Conservation (phyloP, 352 stramenopile genomes). For the Phytophthora pseudosyringae region DNA sequence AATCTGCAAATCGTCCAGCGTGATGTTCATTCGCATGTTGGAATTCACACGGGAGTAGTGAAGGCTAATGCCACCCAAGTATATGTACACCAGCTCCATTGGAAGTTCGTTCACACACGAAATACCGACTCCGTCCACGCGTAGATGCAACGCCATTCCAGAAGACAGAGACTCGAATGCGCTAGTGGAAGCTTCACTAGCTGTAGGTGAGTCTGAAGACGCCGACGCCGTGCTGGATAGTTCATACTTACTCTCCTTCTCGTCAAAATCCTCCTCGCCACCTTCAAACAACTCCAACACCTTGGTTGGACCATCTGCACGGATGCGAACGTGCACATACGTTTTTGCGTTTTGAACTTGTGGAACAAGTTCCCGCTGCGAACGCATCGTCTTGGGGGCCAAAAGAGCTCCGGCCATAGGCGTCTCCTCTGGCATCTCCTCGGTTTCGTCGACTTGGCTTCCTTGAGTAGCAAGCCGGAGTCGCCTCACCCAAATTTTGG, state of each 20-base stretch:
- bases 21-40: conserved; percentile 89
- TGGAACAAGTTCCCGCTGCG: conserved; percentile 43
- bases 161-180: conserved; percentile 71
- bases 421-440: conserved; percentile 41
- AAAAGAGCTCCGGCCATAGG: conserved; percentile 29
- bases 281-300: conserved; percentile 92
- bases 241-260: conserved; percentile 82
- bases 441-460: conserved; percentile 12
- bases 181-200: conserved; percentile 81
- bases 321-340: conserved; percentile 85
- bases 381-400: conserved; percentile 39
- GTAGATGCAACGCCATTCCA: conserved; percentile 72
- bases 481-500: conserved; percentile 71
- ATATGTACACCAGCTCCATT: conserved; percentile 88
- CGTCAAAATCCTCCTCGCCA: conserved; percentile 86
- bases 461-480: conserved; percentile 70
- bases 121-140: conserved; percentile 80
- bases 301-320: conserved; percentile 90
- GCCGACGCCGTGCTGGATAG: conserved; percentile 68
- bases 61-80: conserved; percentile 80
- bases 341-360: conserved; percentile 84
- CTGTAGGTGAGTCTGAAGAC: conserved; percentile 69
- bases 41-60: conserved; percentile 79
- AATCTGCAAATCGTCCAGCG: conserved; percentile 86
- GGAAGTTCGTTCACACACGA: conserved; percentile 89